phyloP scores from a whole-genome alignment of 805 yeast species.

The Metschnikowia koreensis region DNA sequence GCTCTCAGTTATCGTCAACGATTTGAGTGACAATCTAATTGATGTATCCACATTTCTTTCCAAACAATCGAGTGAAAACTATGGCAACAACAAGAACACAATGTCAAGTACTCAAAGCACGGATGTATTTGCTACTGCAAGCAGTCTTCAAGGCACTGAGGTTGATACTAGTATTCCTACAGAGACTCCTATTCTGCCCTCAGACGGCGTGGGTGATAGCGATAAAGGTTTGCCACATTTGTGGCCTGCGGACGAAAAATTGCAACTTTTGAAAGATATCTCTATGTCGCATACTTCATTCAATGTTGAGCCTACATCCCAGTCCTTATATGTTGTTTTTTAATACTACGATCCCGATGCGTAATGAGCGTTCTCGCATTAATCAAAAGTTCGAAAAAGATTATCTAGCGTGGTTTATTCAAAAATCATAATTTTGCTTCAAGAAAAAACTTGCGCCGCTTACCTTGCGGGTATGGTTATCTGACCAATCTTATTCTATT shows the following conservation, averaged over 20 bases:
- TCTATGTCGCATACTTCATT: slow-evolving; percentile 17
- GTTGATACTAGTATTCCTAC: slow-evolving; percentile 5
- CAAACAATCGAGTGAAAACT: not conserved
- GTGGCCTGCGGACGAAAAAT: slow-evolving; percentile 25
- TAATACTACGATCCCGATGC: not conserved
- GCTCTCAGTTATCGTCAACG: slow-evolving; percentile 46
- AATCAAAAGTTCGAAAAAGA: too few species aligned
- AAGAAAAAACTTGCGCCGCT: too few species aligned
- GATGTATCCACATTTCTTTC: slow-evolving; percentile 36
- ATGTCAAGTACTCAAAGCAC: slow-evolving; percentile 5
- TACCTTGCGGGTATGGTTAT: too few species aligned
- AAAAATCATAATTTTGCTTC: too few species aligned
- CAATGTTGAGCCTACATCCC: slow-evolving; percentile 9
- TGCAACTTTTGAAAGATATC: slow-evolving; percentile 22
- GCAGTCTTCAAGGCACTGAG: slow-evolving; percentile 5
- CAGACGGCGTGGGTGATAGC: slow-evolving; percentile 11
- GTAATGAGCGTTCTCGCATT: too few species aligned
- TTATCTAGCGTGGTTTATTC: too few species aligned
- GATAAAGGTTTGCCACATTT: slow-evolving; percentile 25
- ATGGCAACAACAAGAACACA: slow-evolving; percentile 4
- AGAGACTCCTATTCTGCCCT: slow-evolving; percentile 7
- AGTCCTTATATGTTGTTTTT: slow-evolving; percentile 17
- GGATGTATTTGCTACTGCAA: slow-evolving; percentile 11
- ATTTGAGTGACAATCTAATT: slow-evolving; percentile 33
- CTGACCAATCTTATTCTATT: too few species aligned